Base-by-base conservation (phyloP, 306 rosid genomes). In the Parietaria judaica region DNA sequence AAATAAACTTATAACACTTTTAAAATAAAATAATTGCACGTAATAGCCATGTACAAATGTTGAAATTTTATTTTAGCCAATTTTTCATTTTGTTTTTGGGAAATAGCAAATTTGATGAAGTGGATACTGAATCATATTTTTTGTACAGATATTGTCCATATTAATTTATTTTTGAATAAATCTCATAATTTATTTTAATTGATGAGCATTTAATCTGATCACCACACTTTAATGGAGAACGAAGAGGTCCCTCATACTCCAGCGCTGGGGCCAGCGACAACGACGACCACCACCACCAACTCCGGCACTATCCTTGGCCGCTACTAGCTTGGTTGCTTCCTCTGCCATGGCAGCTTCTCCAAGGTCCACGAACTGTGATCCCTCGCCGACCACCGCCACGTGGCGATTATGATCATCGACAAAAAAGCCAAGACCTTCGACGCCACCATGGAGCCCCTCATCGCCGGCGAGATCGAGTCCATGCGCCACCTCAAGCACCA, bases 331-430 rank as follows among this genome's bases (percentile, higher is more conserved):
- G 79, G 77, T 1, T 79, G 80, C 0, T 46, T 88, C 0, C 69
- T 91, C 9, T 96, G 98, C 11, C 81, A 90, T 0, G 98, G 98
- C n/a, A 87, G 81, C 78, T 91, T 91, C 67, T 96, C 96, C 0
- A 91, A 88, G 71, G 98, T 91, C 44, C 83, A 80, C 61, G 81
- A 85, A 14, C 95, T 92, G 14, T 71, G 58, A 0, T 80, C 95
- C 11, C 39, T 91, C 0, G 8, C 46, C 69, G 61, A 4, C 14
- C 6, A 6, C 36, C n/a, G 15, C 63, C 1, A 84, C 3, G 95
- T 91, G 1, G 96, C 98, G 48, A 79, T 88, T 0, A 91, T 88
- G 50, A 78, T 81, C 63, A 87, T 91, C 71, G 87, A 85, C 78
- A 90, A 90, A 17, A 41, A 15, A 69, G 36, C 79, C 17, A 86